Evolutionary conservation across 768 basidiomycete species (phyloP).

Genomic region (Kwoniella botswanensis): DNA sequence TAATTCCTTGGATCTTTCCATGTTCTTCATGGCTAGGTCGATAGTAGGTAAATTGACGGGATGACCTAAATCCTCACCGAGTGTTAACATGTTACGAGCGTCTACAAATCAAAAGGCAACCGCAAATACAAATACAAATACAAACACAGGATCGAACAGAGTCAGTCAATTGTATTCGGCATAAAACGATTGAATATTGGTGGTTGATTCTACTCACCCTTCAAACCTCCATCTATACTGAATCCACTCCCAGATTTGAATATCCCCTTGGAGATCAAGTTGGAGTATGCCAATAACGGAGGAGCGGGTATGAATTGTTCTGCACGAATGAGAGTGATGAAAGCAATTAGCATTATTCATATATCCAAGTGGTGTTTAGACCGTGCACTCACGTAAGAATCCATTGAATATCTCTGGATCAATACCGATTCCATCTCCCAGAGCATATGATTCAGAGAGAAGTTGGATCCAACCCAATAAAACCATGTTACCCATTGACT

Average conservation of each 20-base stretch:
- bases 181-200: not conserved
- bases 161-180: not conserved
- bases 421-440: conserved; percentile 33
- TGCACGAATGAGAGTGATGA: not conserved
- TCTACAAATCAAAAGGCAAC: conserved; percentile 15
- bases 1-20: conserved; percentile 25
- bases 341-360: no score
- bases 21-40: conserved; percentile 20
- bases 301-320: conserved; percentile 32
- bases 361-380: no score
- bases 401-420: conserved; percentile 31
- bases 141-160: not conserved
- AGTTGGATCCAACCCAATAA: conserved; percentile 35
- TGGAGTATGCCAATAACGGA: conserved; percentile 31
- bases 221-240: conserved; percentile 34
- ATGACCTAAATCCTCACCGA: conserved; percentile 24
- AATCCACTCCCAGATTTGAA: conserved; percentile 31
- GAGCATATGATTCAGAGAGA: conserved; percentile 32
- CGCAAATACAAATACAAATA: no score
- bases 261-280: conserved; percentile 35
- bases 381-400: conserved; percentile 21
- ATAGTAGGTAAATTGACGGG: conserved; percentile 24
- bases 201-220: conserved; percentile 28
- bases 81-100: conserved; percentile 32
- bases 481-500: conserved; percentile 35